Evolutionary conservation across 2,329 filamentous ascomycete species (phyloP).

Genomic region (Magnaporthiopsis rhizophila): DNA sequence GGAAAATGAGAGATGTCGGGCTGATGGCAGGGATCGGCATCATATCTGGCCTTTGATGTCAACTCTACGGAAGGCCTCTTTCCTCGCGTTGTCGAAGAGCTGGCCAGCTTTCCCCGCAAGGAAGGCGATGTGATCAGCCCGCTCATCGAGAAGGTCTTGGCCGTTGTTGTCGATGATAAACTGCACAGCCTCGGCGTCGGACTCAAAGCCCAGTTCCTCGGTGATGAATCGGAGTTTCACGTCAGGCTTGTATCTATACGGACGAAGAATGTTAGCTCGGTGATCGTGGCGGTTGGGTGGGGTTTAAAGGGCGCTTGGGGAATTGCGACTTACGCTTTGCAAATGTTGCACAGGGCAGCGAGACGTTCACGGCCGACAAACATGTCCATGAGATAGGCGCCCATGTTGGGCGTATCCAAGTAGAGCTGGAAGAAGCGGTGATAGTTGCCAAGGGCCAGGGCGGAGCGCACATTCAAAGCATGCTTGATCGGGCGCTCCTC

Average conservation of each 20-base stretch:
- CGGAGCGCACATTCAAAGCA: conserved; percentile 83
- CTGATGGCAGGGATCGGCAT: conserved; percentile 21
- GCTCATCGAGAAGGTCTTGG: conserved; percentile 69
- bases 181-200: conserved; percentile 79
- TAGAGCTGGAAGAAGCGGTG: conserved; percentile 98
- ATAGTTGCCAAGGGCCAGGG: conserved; percentile 89
- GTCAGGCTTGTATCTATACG: conserved; percentile 77
- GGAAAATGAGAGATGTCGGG: background rate
- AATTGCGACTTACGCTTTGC: conserved; percentile 72
- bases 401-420: conserved; percentile 91
- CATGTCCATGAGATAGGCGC: conserved; percentile 98
- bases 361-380: conserved; percentile 92
- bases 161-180: conserved; percentile 80
- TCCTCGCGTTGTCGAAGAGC: conserved; percentile 67
- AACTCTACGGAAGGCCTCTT: conserved; percentile 72
- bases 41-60: conserved; percentile 97
- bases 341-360: conserved; percentile 82
- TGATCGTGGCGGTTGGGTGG: conserved; percentile 8
- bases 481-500: conserved; percentile 77
- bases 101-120: conserved; percentile 63
- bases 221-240: conserved; percentile 86
- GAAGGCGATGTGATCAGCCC: conserved; percentile 64
- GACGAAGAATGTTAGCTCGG: conserved; percentile 34
- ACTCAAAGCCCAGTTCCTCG: conserved; percentile 92
- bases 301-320: background rate